Percentiles rank a stretch among this genome's conserved stretches.
Evolutionary conservation across 2,329 filamentous ascomycete genomes (phyloP).

Genomic region (Colletotrichum shisoi): DNA sequence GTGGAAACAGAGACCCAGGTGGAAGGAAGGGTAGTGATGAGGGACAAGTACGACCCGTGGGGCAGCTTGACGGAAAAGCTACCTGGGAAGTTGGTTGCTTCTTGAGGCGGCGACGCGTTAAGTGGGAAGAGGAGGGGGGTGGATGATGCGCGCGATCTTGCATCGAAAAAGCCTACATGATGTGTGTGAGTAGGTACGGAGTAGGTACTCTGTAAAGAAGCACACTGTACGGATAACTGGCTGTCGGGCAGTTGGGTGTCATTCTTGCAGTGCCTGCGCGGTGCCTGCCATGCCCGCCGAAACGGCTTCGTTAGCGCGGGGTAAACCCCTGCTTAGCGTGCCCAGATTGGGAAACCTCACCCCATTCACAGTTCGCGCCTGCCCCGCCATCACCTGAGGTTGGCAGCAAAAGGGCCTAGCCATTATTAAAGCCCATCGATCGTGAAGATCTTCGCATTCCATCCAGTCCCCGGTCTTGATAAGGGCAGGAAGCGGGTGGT

Average conservation of each 20-base stretch:
- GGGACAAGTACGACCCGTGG: not conserved
- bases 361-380: constrained; percentile 34
- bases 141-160: constrained; percentile 3
- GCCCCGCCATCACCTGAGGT: constrained; percentile 32
- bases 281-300: constrained; percentile 1
- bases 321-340: constrained; percentile 27
- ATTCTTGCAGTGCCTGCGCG: too few species aligned
- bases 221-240: too few species aligned
- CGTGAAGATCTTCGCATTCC: not conserved
- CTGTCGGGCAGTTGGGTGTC: too few species aligned
- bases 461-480: not conserved
- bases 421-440: constrained; percentile 8
- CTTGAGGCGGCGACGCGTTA: constrained; percentile 14
- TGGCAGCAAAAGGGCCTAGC: constrained; percentile 2
- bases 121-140: constrained; percentile 3
- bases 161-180: not conserved
- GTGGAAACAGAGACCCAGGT: not conserved
- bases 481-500: not conserved
- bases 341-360: constrained; percentile 33
- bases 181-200: not conserved
- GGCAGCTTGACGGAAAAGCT: not conserved
- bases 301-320: constrained; percentile 33
- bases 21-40: not conserved
- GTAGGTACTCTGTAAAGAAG: too few species aligned
- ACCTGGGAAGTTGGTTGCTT: not conserved